These are phyloP conservation scores for Nakazawaea populi DNA, from an alignment of 805 yeast species.

Conservation along the genomic window DNA sequence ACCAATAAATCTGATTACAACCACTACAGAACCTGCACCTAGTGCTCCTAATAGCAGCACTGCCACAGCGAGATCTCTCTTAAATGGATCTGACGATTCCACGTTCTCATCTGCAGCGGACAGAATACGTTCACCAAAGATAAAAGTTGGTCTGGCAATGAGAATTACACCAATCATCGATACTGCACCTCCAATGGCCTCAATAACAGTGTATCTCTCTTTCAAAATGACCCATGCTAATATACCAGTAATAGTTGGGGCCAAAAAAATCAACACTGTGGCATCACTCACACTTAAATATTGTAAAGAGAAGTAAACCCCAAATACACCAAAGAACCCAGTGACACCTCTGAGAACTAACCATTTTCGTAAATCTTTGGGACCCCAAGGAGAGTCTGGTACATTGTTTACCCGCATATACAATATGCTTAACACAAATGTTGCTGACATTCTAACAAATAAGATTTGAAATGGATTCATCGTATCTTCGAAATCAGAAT, in stretches of 20 bases:
- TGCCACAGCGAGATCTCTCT: conserved; percentile 54
- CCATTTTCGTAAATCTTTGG: conserved; percentile 45
- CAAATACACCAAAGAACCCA: conserved; percentile 79
- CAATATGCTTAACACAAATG: conserved; percentile 49
- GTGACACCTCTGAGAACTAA: conserved; percentile 58
- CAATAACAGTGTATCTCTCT: conserved; percentile 61
- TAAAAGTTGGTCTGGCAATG: conserved; percentile 74
- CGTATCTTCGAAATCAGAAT: conserved; percentile 49
- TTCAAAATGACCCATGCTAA: conserved; percentile 62
- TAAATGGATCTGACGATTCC: conserved; percentile 48
- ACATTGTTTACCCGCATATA: conserved; percentile 50
- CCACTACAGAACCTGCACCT: conserved; percentile 67
- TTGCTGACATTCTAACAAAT: conserved; percentile 70
- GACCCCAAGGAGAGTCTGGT: conserved; percentile 67
- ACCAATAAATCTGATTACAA: conserved; percentile 71
- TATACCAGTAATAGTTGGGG: conserved; percentile 72
- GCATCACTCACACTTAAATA: conserved; percentile 78
- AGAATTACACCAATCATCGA: conserved; percentile 74
- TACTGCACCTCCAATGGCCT: conserved; percentile 60
- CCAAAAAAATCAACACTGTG: conserved; percentile 69
- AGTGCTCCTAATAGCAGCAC: conserved; percentile 63
- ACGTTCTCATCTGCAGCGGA: conserved; percentile 26
- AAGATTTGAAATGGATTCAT: conserved; percentile 77
- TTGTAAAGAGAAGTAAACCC: conserved; percentile 68
- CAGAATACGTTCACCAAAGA: conserved; percentile 39